Evolutionary conservation across 2,329 filamentous ascomycete species (phyloP).

Genomic region (Pezicula neosporulosa): DNA sequence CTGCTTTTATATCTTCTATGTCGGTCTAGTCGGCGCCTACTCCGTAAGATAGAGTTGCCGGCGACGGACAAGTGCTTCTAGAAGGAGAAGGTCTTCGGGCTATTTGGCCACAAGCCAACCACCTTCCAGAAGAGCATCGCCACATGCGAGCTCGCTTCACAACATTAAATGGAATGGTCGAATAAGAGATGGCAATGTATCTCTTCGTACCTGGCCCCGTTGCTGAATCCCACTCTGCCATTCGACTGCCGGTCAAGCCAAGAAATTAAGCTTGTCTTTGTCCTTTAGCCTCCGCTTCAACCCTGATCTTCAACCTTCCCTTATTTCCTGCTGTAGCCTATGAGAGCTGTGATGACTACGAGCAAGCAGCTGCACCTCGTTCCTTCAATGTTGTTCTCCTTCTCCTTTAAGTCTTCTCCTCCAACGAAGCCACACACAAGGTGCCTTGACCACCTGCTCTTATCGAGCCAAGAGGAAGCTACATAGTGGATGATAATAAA

Average conservation of each 20-base stretch:
- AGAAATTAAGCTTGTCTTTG: not conserved
- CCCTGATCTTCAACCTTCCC: not conserved
- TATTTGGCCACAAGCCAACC: constrained; percentile 5
- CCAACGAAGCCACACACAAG: not conserved
- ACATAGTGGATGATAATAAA: not conserved
- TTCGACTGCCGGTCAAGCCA: constrained; percentile 16
- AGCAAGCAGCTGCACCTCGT: not conserved
- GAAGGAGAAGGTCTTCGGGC: constrained; percentile 7
- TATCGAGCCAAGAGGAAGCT: not conserved
- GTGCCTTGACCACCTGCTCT: not conserved
- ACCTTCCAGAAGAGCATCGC: constrained; percentile 5
- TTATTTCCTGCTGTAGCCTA: not conserved
- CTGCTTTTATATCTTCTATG: no score
- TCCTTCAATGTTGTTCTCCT: not conserved
- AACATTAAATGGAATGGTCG: not conserved
- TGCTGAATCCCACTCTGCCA: constrained; percentile 5
- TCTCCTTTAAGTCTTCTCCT: not conserved
- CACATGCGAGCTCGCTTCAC: not conserved
- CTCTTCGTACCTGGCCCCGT: not conserved
- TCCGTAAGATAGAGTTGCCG: not conserved
- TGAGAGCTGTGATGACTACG: not conserved
- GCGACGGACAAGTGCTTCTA: not conserved
- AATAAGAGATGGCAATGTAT: constrained; percentile 6
- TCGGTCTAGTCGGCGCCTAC: no score
- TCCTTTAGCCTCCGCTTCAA: not conserved